Evolutionary conservation across 1,284 basidiomycete species (phyloP), one percentile per base, ranked within the genome.

Genomic region (Thelephora terrestris): DNA sequence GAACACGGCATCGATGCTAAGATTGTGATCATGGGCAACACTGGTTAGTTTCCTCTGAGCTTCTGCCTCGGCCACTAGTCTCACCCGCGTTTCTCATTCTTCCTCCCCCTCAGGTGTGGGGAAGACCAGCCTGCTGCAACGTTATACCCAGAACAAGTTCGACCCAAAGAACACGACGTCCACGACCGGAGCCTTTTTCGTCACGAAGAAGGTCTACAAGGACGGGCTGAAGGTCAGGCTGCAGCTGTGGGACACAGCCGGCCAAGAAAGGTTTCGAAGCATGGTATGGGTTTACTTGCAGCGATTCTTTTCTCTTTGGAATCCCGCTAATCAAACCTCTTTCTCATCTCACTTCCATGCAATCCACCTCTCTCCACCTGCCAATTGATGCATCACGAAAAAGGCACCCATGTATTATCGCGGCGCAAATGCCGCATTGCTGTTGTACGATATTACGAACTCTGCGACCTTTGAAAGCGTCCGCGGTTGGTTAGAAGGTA

Each of bases 351-450:
- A 23, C 47, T 49, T 49, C 36, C 35, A 47, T 43, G 43, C 48
- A 46, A 49, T n/a, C 47, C 39, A 40, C 36, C 47, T 40, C 44
- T 43, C 42, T 23, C 18, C 49, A 47, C 46, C 61, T n/a, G n/a
- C n/a, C n/a, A n/a, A n/a, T 14, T 32, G 29, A 32, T 32, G 29
- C 29, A 14, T 32, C 14, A 32, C 29, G 9, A 32, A 32, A 90
- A 32, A 90, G 90, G 92, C 93, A 57, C 94, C 94, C 50, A 96
- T 99, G 89, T 99, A 99, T 75, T 98, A 98, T 76, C 85, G 96
- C 64, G 95, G 94, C 61, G 92, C 94, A 54, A 91, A 95, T 61
- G 95, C 95, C 50, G 95, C 96, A 23, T 81, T 99, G 47, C 78
- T 98, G 53, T 81, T 98, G 58, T 99, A 99, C 70, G 95, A 99